phyloP scores from a whole-genome alignment of 73 alveolate species.

The Paraurostyla sp. region DNA sequence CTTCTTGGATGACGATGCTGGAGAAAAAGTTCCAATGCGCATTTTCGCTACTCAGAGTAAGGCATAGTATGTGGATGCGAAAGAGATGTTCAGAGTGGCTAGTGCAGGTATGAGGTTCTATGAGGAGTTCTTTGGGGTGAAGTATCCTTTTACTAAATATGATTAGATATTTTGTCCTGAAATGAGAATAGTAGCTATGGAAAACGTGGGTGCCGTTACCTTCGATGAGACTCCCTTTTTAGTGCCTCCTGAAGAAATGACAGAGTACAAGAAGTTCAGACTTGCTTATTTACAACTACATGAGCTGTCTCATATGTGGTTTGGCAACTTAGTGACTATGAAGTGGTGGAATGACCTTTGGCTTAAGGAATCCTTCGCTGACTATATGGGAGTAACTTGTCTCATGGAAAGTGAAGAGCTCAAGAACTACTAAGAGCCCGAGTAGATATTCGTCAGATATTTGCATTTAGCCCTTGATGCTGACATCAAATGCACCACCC shows the following conservation, averaged over 20 bases:
- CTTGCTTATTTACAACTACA: slow-evolving; percentile 67
- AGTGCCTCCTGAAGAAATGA: slow-evolving; percentile 70
- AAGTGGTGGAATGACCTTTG: slow-evolving; percentile 86
- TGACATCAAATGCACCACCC: slow-evolving; percentile 92
- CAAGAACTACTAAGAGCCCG: slow-evolving; percentile 33
- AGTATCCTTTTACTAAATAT: slow-evolving; percentile 83
- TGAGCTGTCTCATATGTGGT: slow-evolving; percentile 76
- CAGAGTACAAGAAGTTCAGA: background rate
- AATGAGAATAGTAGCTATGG: slow-evolving; percentile 76
- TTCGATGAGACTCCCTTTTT: slow-evolving; percentile 64
- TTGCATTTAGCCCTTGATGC: slow-evolving; percentile 60
- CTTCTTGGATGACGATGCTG: slow-evolving; percentile 47
- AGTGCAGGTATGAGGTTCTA: slow-evolving; percentile 84
- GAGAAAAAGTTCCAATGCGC: slow-evolving; percentile 68
- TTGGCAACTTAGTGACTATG: slow-evolving; percentile 80
- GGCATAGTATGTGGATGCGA: slow-evolving; percentile 74
- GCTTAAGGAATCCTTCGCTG: slow-evolving; percentile 78
- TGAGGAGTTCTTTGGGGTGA: slow-evolving; percentile 88
- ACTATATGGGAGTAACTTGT: slow-evolving; percentile 82
- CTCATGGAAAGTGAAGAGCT: slow-evolving; percentile 61
- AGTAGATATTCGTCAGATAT: slow-evolving; percentile 49
- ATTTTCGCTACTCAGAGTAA: slow-evolving; percentile 81
- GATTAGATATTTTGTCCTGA: slow-evolving; percentile 90
- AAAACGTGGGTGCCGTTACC: slow-evolving; percentile 83
- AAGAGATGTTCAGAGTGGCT: slow-evolving; percentile 77